Conservation (phyloP, 75 land plant genomes). For the Pinus taeda region DNA sequence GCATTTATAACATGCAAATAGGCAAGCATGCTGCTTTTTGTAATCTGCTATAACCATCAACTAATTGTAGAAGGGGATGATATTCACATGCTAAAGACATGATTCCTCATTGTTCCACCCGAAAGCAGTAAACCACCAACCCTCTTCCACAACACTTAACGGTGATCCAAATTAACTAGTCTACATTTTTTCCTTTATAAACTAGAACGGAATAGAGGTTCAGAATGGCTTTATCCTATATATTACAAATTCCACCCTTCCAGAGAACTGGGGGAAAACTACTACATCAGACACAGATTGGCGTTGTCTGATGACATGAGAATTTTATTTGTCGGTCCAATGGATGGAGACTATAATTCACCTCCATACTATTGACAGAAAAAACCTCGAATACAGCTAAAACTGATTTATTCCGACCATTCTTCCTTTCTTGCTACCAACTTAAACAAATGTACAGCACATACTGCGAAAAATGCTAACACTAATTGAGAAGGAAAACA, state of each 20-base stretch:
- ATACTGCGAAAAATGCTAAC: slow-evolving; percentile 1
- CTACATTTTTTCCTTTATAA: not conserved
- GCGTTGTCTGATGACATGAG: not conserved
- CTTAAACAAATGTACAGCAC: slow-evolving; percentile 4
- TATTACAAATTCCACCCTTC: not conserved
- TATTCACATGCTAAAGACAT: too few relatives aligned
- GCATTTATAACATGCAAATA: too few relatives aligned
- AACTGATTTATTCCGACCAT: not conserved
- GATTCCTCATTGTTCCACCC: too few relatives aligned
- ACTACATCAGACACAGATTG: not conserved
- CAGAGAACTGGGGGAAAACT: not conserved
- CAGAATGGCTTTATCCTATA: not conserved
- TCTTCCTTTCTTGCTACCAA: slow-evolving; percentile 1
- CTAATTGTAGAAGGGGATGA: too few relatives aligned
- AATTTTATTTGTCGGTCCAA: slow-evolving; percentile 1
- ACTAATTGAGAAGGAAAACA: not conserved
- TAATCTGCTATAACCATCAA: too few relatives aligned
- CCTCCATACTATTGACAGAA: not conserved
- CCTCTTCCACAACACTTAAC: not conserved
- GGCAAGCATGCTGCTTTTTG: too few relatives aligned
- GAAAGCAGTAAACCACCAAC: too few relatives aligned
- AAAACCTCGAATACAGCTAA: not conserved
- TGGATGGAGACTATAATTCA: slow-evolving; percentile 4
- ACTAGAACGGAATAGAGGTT: not conserved
- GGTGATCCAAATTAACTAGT: not conserved